Percentiles rank a stretch among this genome's conserved stretches.
Conservation (phyloP, 2,329 filamentous ascomycete genomes). For the Dryadomyces quercus-mongolicae region DNA sequence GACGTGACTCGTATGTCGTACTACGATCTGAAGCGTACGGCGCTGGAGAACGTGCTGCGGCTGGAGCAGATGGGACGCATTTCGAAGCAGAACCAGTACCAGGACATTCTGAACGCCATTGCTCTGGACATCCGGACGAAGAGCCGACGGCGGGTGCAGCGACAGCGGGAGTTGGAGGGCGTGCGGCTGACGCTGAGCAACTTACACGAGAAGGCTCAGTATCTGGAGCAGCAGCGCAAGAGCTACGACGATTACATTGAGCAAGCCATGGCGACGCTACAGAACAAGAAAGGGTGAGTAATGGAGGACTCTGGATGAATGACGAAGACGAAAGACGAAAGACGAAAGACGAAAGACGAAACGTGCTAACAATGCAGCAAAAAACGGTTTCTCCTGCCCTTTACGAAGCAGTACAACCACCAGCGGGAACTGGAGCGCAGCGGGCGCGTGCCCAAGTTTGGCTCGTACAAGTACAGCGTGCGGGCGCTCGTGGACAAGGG, state of each 20-base stretch:
- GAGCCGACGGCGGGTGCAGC: constrained; percentile 81
- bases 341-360: too few relatives aligned
- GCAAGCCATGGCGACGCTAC: constrained; percentile 91
- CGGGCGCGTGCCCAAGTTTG: constrained; percentile 91
- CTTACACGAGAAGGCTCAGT: constrained; percentile 75
- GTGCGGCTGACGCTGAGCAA: constrained; percentile 64
- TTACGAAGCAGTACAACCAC: constrained; percentile 98
- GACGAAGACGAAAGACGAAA: too few relatives aligned
- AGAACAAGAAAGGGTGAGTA: constrained; percentile 81
- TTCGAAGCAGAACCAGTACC: constrained; percentile 82
- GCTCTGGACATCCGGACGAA: constrained; percentile 95
- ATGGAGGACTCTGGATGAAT: too few relatives aligned
- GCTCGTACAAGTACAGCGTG: constrained; percentile 93
- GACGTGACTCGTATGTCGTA: constrained; percentile 88
- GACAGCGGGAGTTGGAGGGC: constrained; percentile 80
- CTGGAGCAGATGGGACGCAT: constrained; percentile 83
- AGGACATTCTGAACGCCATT: constrained; percentile 95
- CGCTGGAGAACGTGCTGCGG: constrained; percentile 84
- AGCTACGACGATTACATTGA: constrained; percentile 99
- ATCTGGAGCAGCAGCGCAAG: constrained; percentile 89
- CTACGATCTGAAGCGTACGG: constrained; percentile 81
- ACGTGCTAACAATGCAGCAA: constrained; percentile 45
- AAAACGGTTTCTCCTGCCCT: constrained; percentile 87
- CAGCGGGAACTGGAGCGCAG: constrained; percentile 88
- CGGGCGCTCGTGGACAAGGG: constrained; percentile 84